Base-by-base conservation (phyloP, 106 monocot genomes). In the Xerophyta viscosa region DNA sequence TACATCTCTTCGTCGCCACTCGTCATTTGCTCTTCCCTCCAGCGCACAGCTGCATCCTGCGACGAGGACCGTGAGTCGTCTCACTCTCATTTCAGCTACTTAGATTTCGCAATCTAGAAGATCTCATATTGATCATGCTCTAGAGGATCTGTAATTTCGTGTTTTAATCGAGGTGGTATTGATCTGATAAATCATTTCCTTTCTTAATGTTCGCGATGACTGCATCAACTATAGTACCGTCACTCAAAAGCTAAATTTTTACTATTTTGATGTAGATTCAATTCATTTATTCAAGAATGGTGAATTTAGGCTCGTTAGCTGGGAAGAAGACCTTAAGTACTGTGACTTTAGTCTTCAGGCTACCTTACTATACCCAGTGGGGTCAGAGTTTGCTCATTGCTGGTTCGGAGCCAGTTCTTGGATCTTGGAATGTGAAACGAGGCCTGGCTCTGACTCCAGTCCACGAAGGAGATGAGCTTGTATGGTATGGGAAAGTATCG, bases 331-430 rank as follows among this genome's bases (percentile, higher is more conserved):
- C 83, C 20, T 48, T 60, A 30, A 62, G 42, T 29, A 58, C 75
- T 14, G 74, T 92, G 24, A 74, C 73, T 25, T 30, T 92, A 54
- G 31, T 71, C 24, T 87, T 92, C 71, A 83, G 64, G 46, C 28
- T 87, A 20, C 92, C 92, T 22, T 92, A 92, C 14, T 83, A 71
- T 61, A 92, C 92, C 4, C 73, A 77, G 6, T 92, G 92, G 92
- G 92, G 92, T 0, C 92, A 92, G 62, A 83, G 73, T 58, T 58
- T 92, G 47, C 48, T 83, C 24, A 58, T 92, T 41, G 79, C 83
- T 3, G 92, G 92, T 20, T 87, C 87, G 2, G 65, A 79, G 13
- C 71, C 79, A 25, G 33, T 66, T 1, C 71, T 92, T 29, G 92
- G 92, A 49, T 65, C 73, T 19, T 71, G 92, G 74, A 77, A 83